Base-by-base conservation (phyloP, 2,329 filamentous ascomycete species). In the Trichophyton mentagrophytes region DNA sequence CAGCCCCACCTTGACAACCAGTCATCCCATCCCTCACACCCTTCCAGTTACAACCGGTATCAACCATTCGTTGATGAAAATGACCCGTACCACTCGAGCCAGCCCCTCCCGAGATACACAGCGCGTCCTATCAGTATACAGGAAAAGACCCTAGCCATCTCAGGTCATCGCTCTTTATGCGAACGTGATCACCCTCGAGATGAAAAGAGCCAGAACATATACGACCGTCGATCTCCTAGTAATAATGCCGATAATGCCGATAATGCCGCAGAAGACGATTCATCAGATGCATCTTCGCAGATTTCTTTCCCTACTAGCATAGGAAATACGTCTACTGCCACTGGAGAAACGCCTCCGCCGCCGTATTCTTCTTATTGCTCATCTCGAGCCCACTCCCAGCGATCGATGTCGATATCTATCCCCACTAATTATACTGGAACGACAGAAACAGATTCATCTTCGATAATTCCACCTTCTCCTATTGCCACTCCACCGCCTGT, bases 281-380 rank as follows among this genome's bases (percentile, higher is more conserved):
- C 71, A 0, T 72, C 72, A 2, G 74, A 76, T 62, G 69, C 66
- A 44, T 75, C 74, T 20, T 76, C 74, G 3, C 69, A 71, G 9
- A 67, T 74, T 57, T 76, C 74, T 8, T 73, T 74, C 59, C 73
- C 73, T 1, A 76, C 74, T 64, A 76, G 73, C 58, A 75, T 74
- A 64, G 74, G 74, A 5, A 75, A 76, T 61, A 76, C 74, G 2
- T 76, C 74, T 0, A 76, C 74, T 2, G 74, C 74, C 7, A 76
- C 74, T 3, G 66, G 72, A 15, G 74, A 76, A 40, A 76, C 74
- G 0, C 74, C 73, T 1, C 74, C 74, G 3, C 74, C 74, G 33
- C 72, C 74, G 7, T 76, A 76, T 59, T 76, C 74, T 1, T 67
- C 71, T 1, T 67, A 67, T 27, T 55, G 51, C n/a, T 67, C 64